Conservation (phyloP, 208 protist genomes). For the Crithidia acanthocephali region DNA sequence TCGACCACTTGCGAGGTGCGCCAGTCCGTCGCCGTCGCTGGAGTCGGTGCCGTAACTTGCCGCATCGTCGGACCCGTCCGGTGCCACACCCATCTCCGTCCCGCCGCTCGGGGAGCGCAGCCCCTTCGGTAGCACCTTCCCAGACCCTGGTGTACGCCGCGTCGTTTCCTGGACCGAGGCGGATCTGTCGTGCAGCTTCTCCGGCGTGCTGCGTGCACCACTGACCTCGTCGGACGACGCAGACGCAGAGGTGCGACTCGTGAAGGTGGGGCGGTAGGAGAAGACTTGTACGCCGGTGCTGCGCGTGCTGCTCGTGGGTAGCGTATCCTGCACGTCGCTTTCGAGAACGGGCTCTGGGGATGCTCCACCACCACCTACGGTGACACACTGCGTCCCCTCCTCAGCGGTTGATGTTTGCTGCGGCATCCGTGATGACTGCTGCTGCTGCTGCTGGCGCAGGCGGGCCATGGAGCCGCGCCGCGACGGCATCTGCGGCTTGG, state of each 20-base stretch:
- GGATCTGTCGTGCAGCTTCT: not conserved
- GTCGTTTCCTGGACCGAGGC: not conserved
- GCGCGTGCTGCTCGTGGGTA: not conserved
- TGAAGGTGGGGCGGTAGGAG: constrained; percentile 13
- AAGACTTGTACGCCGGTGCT: not conserved
- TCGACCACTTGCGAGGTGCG: not conserved
- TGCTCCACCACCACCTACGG: not conserved
- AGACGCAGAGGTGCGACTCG: not conserved
- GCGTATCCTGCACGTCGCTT: not conserved
- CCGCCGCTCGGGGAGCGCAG: constrained; percentile 30
- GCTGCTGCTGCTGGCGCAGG: constrained; percentile 13
- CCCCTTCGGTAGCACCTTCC: constrained; percentile 26
- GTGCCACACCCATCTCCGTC: constrained; percentile 13
- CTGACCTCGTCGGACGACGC: not conserved
- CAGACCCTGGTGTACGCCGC: not conserved
- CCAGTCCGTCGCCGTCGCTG: constrained; percentile 2
- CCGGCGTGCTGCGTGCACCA: not conserved
- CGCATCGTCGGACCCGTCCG: not conserved
- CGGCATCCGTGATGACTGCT: not conserved
- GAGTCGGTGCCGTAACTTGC: not conserved
- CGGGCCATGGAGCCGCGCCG: constrained; percentile 25
- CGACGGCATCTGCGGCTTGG: constrained; percentile 9
- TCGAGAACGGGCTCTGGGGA: not conserved
- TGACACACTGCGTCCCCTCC: not conserved
- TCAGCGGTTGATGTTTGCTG: not conserved